Percentiles rank a stretch among this genome's conserved stretches.
Evolutionary conservation across 257 asterid genomes (phyloP).

Genomic region (Leptodermis oblonga): DNA sequence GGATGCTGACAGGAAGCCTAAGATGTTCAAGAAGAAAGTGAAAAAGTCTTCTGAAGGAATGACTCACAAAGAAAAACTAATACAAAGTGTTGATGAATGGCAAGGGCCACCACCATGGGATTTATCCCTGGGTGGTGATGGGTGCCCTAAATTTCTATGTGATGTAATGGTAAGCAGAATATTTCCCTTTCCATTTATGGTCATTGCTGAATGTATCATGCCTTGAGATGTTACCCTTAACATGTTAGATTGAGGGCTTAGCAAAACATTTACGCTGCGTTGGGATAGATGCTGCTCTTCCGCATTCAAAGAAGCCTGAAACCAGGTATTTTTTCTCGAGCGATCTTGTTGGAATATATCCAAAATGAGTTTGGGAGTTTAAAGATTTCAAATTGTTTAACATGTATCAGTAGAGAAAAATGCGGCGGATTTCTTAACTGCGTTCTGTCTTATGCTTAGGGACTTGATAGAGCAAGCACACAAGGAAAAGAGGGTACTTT

Average conservation of each 20-base stretch:
- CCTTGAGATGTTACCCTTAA: not conserved
- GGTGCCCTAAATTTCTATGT: slow-evolving; percentile 83
- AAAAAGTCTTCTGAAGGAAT: slow-evolving; percentile 43
- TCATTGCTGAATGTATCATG: slow-evolving; percentile 4
- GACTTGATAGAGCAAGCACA: slow-evolving; percentile 73
- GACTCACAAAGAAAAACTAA: slow-evolving; percentile 31
- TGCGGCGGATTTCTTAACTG: not conserved
- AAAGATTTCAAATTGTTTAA: not conserved
- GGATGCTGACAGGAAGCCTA: slow-evolving; percentile 74
- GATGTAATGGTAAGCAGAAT: slow-evolving; percentile 72
- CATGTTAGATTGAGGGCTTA: slow-evolving; percentile 77
- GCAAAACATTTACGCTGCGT: slow-evolving; percentile 95
- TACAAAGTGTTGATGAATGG: slow-evolving; percentile 52
- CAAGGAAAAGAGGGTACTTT: slow-evolving; percentile 75
- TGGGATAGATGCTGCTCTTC: slow-evolving; percentile 92
- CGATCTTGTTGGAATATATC: not conserved
- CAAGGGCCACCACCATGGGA: slow-evolving; percentile 93
- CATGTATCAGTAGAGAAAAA: not conserved
- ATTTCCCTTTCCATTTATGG: not conserved
- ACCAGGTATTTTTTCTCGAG: slow-evolving; percentile 43
- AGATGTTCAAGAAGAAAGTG: slow-evolving; percentile 50
- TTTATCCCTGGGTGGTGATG: slow-evolving; percentile 69
- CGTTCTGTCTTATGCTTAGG: slow-evolving; percentile 34
- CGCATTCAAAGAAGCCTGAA: slow-evolving; percentile 70
- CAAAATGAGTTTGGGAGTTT: not conserved